Base-by-base conservation (phyloP, 495 filamentous ascomycete species). In the Parathielavia hyrcaniae region DNA sequence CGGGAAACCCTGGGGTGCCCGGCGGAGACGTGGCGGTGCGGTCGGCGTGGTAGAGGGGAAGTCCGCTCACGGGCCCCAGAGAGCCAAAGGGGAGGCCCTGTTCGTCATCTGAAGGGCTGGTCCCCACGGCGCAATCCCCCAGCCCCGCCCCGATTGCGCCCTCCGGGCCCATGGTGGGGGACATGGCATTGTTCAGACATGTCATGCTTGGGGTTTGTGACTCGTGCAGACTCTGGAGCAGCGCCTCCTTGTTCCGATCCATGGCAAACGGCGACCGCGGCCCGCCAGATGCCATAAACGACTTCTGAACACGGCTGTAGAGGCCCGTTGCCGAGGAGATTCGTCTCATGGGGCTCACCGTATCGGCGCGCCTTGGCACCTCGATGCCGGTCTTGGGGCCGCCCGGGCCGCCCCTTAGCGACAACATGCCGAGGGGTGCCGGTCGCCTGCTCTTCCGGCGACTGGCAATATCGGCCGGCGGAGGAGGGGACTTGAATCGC, bases 371-470 rank as follows among this genome's bases (percentile, higher is more conserved):
- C 54, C 69, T 66, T 0, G 73, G 57, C 50, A 59, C 67, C 26
- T 77, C 76, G 20, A 75, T 51, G 19, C 66, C 71, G 1, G 70
- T 72, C 64, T 73, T 78, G 5, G 72, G 68, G 16, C 66, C 26
- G 2, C 26, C 68, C 2, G 55, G 57, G n/a, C 68, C 69, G 26
- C 66, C 71, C 16, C 75, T 68, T 1, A 73, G 58, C 3, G 73
- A 63, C 16, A 66, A 35, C 17, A 72, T 62, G 14, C 69, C 72
- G 7, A 79, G 68, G 16, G 70, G 65, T 13, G 75, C 70, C 2
- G 76, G 75, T 12, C 75, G 70, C 9, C 73, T 67, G 50, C 72
- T 70, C 57, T 78, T 79, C 54, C 77, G 68, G 30, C 77, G 71
- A 17, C 73, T 69, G 20, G 77, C 77, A 40, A 79, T 74, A 58